Base-by-base conservation (phyloP, 257 asterid genomes). In the Nicotiana knightiana region DNA sequence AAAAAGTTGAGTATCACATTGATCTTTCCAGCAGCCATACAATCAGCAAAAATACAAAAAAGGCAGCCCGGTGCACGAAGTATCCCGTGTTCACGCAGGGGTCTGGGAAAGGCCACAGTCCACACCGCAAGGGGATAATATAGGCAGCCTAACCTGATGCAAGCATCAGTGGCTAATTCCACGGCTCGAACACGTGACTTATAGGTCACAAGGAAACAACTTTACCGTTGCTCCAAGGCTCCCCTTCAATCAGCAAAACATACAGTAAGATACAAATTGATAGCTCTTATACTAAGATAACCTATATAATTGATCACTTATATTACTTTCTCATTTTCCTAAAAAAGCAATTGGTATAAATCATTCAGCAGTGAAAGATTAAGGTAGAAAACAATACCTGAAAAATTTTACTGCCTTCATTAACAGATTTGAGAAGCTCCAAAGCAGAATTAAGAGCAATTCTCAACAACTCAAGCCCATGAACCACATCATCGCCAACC, bases 401-500 rank as follows among this genome's bases (percentile, higher is more conserved):
- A 64, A 89, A 91, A 81, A 94, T 91, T 86, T 90, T 94, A 82
- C 99, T 96, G 90, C 95, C 96, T 79, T 92, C 89, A 55, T 85
- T 94, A 65, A 92, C 91, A 32, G 97, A 96, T 87, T 88, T 89
- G 13, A 96, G 97, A 79, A 94, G 89, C 82, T 84, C 90, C 24
- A 89, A 86, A 87, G 96, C 97, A 17, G 94, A 87, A 83, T 82
- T 91, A 54, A 96, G 88, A 78, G 98, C 91, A 71, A 85, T 64
- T 67, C 82, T 85, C 77, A 96, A 90, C 57, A 87, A 75, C 57
- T 89, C 82, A 81, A 96, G 92, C 9, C 98, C 99, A 46, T 8
- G 43, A 73, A 93, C 86, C 83, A 89, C 91, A 85, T 94, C 97
- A 87, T 88, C 87, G 15, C 79, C 88, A 53, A 94, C 85, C 84